Evolutionary conservation across 1,284 basidiomycete species (phyloP).

Genomic region (Apiotrichum sp.): DNA sequence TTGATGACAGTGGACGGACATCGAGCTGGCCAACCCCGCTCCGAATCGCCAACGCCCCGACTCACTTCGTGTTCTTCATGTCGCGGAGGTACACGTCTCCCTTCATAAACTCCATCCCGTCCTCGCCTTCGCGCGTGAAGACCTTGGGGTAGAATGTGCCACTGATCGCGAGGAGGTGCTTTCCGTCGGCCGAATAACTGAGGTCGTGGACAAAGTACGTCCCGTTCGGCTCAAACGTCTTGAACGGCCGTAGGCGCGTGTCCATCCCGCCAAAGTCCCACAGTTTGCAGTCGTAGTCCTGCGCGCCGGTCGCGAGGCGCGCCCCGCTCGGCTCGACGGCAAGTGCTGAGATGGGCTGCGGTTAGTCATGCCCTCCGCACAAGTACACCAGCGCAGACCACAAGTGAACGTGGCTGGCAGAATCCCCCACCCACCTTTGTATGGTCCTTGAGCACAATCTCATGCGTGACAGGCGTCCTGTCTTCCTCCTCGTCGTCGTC

Average conservation of each 20-base stretch:
- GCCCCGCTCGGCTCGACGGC: conserved; percentile 89
- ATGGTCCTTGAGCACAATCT: conserved; percentile 85
- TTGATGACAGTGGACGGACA: too few relatives aligned
- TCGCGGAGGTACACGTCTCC: conserved; percentile 97
- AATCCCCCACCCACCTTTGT: conserved; percentile 55
- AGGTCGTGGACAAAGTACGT: conserved; percentile 87
- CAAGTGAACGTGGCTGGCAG: too few relatives aligned
- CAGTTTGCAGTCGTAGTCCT: conserved; percentile 94
- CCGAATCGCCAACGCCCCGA: neutral
- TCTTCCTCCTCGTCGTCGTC: conserved; percentile 41
- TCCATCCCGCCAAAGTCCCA: conserved; percentile 99
- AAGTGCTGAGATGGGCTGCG: conserved; percentile 75
- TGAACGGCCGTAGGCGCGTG: conserved; percentile 75
- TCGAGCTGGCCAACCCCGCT: neutral
- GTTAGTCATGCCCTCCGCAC: neutral
- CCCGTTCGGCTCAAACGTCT: conserved; percentile 87
- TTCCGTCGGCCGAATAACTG: conserved; percentile 79
- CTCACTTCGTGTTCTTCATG: conserved; percentile 91
- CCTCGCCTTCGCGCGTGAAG: conserved; percentile 82
- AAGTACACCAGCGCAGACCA: too few relatives aligned
- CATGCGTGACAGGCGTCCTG: conserved; percentile 56
- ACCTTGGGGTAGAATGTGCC: conserved; percentile 83
- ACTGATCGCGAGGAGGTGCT: conserved; percentile 75
- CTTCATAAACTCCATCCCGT: conserved; percentile 83
- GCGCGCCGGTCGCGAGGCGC: conserved; percentile 79